Conservation (phyloP, 2,329 filamentous ascomycete species). For the Cladosporium oxysporum region DNA sequence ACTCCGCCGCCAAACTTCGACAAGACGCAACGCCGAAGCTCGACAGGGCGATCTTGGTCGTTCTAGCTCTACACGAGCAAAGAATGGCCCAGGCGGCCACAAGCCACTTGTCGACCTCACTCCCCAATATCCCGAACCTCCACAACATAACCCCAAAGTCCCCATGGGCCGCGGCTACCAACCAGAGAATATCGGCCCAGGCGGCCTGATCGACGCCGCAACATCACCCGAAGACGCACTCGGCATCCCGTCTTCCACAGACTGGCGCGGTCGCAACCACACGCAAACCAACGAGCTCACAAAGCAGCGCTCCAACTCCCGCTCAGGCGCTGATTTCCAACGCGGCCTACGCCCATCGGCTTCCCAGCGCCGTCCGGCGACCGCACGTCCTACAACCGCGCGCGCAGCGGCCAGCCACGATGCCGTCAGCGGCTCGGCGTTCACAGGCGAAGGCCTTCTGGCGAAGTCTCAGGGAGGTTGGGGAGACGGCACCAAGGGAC, state of each 20-base stretch:
- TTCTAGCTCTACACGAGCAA: slow-evolving; percentile 42
- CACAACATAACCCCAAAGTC: slow-evolving; percentile 57
- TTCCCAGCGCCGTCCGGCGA: slow-evolving; percentile 14
- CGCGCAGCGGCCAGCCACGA: slow-evolving; percentile 8
- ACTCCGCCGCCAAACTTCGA: slow-evolving; percentile 21
- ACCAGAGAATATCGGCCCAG: slow-evolving; percentile 38
- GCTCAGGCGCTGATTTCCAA: slow-evolving; percentile 14
- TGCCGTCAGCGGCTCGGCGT: slow-evolving; percentile 35
- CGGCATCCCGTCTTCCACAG: slow-evolving; percentile 43
- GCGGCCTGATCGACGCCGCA: slow-evolving; percentile 49
- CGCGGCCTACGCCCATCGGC: slow-evolving; percentile 8
- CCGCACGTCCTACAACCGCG: slow-evolving; percentile 3
- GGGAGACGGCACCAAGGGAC: slow-evolving; percentile 41
- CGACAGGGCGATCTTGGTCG: slow-evolving; percentile 41
- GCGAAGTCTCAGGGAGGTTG: slow-evolving; percentile 44
- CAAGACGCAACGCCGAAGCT: slow-evolving; percentile 15
- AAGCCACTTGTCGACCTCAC: slow-evolving; percentile 71
- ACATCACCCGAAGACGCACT: slow-evolving; percentile 47
- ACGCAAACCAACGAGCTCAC: background rate
- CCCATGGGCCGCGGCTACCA: slow-evolving; percentile 55
- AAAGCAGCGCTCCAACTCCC: slow-evolving; percentile 14
- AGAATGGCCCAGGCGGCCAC: slow-evolving; percentile 41
- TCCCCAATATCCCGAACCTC: slow-evolving; percentile 64
- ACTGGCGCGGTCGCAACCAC: slow-evolving; percentile 45
- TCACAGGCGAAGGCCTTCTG: slow-evolving; percentile 49